These are phyloP conservation scores for Paxillus involutus DNA, from an alignment of 768 basidiomycete species.

Conservation along the genomic window DNA sequence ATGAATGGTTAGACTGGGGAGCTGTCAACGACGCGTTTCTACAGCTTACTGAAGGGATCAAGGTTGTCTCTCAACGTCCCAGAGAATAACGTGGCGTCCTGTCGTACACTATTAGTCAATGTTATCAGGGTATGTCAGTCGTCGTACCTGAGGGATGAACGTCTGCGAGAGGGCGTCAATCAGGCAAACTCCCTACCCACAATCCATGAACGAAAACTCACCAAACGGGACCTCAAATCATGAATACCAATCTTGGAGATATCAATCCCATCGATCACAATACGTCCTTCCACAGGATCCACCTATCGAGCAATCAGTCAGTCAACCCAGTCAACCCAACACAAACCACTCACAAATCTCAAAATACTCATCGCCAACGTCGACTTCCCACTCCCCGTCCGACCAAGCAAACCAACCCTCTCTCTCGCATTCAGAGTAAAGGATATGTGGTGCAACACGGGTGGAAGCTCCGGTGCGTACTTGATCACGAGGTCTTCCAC, in stretches of 20 bases:
- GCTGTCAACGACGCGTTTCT: background rate
- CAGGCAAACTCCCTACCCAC: slow-evolving; percentile 4
- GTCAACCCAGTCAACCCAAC: background rate
- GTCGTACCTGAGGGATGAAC: slow-evolving; percentile 61
- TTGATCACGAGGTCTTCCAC: slow-evolving; percentile 79
- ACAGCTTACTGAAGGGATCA: slow-evolving; percentile 60
- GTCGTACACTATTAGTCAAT: slow-evolving; percentile 1
- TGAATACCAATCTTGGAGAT: slow-evolving; percentile 83
- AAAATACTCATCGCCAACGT: slow-evolving; percentile 86
- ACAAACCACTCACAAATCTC: slow-evolving; percentile 58
- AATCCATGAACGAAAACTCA: slow-evolving; percentile 31
- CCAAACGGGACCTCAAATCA: slow-evolving; percentile 75
- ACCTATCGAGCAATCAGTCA: slow-evolving; percentile 37
- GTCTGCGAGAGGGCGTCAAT: slow-evolving; percentile 44
- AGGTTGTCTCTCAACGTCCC: slow-evolving; percentile 76
- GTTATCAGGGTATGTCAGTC: background rate
- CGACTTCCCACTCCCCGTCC: slow-evolving; percentile 82
- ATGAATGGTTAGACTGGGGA: background rate
- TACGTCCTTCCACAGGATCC: slow-evolving; percentile 73
- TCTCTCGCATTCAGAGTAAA: slow-evolving; percentile 72
- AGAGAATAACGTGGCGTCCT: slow-evolving; percentile 76
- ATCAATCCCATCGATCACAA: slow-evolving; percentile 86
- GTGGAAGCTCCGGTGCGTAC: slow-evolving; percentile 82
- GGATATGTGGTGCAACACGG: slow-evolving; percentile 74
- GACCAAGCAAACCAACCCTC: slow-evolving; percentile 76